Percentiles rank a stretch among this genome's conserved stretches.
Evolutionary conservation across 305 asterid genomes (phyloP).

Genomic region (Ajuga reptans): DNA sequence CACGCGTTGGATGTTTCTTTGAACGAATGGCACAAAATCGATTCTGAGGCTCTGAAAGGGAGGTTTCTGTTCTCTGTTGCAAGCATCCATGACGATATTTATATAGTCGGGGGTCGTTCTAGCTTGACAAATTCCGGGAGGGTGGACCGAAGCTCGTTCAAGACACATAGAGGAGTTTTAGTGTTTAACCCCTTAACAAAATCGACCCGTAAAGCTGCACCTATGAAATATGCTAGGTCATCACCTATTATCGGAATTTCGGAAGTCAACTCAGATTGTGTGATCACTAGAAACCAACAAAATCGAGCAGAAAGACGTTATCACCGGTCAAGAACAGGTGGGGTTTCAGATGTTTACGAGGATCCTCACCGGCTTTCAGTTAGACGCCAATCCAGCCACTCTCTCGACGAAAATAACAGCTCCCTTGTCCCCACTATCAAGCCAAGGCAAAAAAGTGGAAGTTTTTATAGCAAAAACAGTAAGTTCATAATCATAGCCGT

Average conservation of each 20-base stretch:
- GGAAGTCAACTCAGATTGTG: slow-evolving; percentile 52
- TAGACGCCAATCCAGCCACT: slow-evolving; percentile 55
- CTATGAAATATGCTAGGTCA: slow-evolving; percentile 76
- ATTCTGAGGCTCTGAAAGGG: slow-evolving; percentile 59
- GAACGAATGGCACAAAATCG: slow-evolving; percentile 72
- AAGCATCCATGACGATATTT: slow-evolving; percentile 53
- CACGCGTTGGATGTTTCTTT: slow-evolving; percentile 65
- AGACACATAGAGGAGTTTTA: slow-evolving; percentile 72
- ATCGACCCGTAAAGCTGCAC: slow-evolving; percentile 62
- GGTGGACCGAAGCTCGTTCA: slow-evolving; percentile 72
- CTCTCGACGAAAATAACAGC: slow-evolving; percentile 50
- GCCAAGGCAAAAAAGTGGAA: slow-evolving; percentile 37
- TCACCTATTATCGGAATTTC: slow-evolving; percentile 67
- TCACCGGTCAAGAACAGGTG: slow-evolving; percentile 57
- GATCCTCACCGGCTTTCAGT: slow-evolving; percentile 91
- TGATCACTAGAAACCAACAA: slow-evolving; percentile 42
- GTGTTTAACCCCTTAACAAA: slow-evolving; percentile 59
- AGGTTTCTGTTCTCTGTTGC: slow-evolving; percentile 70
- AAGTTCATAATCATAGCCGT: slow-evolving; percentile 60
- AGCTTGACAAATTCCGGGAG: slow-evolving; percentile 77
- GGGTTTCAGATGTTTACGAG: slow-evolving; percentile 75
- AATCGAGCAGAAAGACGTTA: slow-evolving; percentile 46
- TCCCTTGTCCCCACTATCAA: slow-evolving; percentile 32
- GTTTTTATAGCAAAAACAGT: slow-evolving; percentile 27
- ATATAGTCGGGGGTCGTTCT: slow-evolving; percentile 75